Evolutionary conservation across 345 rosid species (phyloP), one percentile per base, ranked within the genome.

Genomic region (Litchi chinensis): DNA sequence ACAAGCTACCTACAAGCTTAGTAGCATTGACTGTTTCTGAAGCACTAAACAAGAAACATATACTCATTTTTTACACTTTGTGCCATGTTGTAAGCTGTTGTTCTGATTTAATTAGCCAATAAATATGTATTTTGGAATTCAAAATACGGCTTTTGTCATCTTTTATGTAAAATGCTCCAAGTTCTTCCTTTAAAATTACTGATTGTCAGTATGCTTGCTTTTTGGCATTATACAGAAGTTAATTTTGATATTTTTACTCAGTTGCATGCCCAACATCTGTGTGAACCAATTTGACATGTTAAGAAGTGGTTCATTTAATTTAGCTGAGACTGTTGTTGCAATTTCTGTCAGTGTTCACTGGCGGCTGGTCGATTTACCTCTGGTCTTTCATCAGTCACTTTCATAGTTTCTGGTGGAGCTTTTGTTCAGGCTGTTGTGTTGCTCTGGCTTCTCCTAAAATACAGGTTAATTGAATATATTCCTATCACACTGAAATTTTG

Each of bases 361-460:
- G 84, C 86, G 69, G 96, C 97, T 79, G 99, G 97, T 77, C 90
- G 96, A 44, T 84, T 88, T 64, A 86, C 89, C 74, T 85, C 90
- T 40, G 93, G 89, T 69, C 84, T 88, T 21, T 28, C 71, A 19
- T 89, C 91, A 73, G 86, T 89, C 77, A 89, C 89, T 63, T 87
- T 87, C 88, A 88, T 89, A 70, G 87, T 89, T 67, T 80, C 83
- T 21, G 76, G 77, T 70, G 98, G 99, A 70, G 84, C 79, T 85
- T 76, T 90, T 71, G 85, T 86, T 82, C 97, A 95, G 83, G 93
- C 93, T 72, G 67, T 85, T 82, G 90, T 90, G n/a, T 92, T 88
- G 62, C 77, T 93, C 73, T 91, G 95, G 94, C 78, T 93, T 91
- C 88, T 92, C 82, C 83, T 92, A 50, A 80, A 85, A 28, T 81